phyloP scores from a whole-genome alignment of 257 asterid species.

The Haberlea rhodopensis region DNA sequence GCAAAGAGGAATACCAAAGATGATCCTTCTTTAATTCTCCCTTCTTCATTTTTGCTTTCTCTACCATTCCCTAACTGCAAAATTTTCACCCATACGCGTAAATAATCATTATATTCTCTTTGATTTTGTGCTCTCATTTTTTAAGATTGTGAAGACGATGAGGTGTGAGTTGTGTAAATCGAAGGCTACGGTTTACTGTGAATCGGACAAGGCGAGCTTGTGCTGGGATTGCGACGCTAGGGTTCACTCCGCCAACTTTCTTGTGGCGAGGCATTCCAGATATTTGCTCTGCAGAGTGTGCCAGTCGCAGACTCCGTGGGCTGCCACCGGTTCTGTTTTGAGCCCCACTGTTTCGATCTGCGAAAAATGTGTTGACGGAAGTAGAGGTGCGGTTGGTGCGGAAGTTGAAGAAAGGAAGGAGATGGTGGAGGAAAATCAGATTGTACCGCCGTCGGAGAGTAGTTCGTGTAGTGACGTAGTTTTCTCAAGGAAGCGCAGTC shows the following conservation, averaged over 20 bases:
- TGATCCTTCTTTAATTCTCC: conserved; percentile 6
- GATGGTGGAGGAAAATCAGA: conserved; percentile 24
- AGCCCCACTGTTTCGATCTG: conserved; percentile 29
- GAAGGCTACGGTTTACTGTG: conserved; percentile 38
- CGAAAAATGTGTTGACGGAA: conserved; percentile 22
- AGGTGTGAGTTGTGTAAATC: conserved; percentile 42
- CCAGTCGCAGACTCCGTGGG: conserved; percentile 44
- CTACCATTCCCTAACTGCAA: neutral
- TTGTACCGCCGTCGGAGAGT: conserved; percentile 26
- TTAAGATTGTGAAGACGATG: conserved; percentile 23
- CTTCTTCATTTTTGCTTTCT: neutral
- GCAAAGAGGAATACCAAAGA: conserved; percentile 16
- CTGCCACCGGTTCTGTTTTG: conserved; percentile 36
- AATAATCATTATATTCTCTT: neutral
- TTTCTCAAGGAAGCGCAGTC: conserved; percentile 28
- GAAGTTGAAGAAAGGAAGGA: conserved; percentile 6
- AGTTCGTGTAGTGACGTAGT: conserved; percentile 20
- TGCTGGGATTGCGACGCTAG: conserved; percentile 61
- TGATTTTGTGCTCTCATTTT: neutral
- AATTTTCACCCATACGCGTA: neutral
- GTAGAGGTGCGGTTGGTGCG: neutral
- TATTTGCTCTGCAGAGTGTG: conserved; percentile 40
- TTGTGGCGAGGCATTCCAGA: conserved; percentile 45
- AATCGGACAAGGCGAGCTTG: conserved; percentile 46
- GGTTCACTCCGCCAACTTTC: conserved; percentile 58